These are phyloP conservation scores for Pyrenochaeta sp. DNA, from an alignment of 2,329 filamentous ascomycete species.

Conservation along the genomic window DNA sequence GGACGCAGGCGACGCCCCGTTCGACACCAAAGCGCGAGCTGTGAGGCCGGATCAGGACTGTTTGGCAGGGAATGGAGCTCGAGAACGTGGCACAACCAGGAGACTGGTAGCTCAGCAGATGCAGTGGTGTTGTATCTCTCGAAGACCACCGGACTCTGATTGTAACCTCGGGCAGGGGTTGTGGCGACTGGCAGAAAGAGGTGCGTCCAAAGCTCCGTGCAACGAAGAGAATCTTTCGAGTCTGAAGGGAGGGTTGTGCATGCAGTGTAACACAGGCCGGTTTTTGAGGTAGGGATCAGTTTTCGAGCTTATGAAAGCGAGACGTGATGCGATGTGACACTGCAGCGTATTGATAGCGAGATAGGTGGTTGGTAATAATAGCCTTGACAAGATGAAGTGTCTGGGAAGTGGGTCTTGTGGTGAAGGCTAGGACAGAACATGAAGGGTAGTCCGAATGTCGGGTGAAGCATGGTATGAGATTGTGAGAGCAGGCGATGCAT, in stretches of 20 bases:
- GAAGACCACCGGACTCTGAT: constrained; percentile 23
- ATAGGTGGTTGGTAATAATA: constrained; percentile 11
- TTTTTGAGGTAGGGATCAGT: constrained; percentile 28
- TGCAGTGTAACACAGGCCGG: constrained; percentile 30
- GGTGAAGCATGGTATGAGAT: background rate
- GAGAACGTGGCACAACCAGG: constrained; percentile 33
- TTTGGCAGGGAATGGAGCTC: constrained; percentile 11
- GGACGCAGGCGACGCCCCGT: constrained; percentile 8
- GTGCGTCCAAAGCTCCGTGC: constrained; percentile 23
- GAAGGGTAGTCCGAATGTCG: background rate
- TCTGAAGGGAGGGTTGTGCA: constrained; percentile 25
- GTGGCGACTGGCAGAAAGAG: constrained; percentile 17
- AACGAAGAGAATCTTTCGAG: constrained; percentile 21
- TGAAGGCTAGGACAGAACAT: background rate
- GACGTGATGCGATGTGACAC: constrained; percentile 32
- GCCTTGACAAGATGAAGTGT: background rate
- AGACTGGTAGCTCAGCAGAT: constrained; percentile 30
- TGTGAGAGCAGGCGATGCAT: background rate
- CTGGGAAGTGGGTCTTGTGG: background rate
- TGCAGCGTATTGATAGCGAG: constrained; percentile 22
- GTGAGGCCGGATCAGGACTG: constrained; percentile 6
- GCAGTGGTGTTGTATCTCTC: constrained; percentile 32
- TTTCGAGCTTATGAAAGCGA: constrained; percentile 25
- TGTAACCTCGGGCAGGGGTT: constrained; percentile 31
- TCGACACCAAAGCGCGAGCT: constrained; percentile 10